Base-by-base conservation (phyloP, 2,329 filamentous ascomycete species). In the Xylaria sp. region DNA sequence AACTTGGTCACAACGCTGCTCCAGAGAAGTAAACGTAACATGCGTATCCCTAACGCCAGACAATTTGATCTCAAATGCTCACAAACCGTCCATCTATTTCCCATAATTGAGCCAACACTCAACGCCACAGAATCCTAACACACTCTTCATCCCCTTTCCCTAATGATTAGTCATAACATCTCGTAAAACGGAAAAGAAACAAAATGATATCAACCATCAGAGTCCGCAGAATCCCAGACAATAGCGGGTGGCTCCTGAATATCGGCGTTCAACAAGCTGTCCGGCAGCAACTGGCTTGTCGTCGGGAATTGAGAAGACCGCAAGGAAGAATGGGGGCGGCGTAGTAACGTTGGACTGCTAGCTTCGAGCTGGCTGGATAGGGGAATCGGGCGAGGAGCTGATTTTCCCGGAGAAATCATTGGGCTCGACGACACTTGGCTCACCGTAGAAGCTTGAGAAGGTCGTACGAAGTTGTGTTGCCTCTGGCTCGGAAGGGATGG, bases 271-370 rank as follows among this genome's bases (percentile, higher is more conserved):
- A 84, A 66, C 51, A 85, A 67, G 70, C 83, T 84, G 25, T 85
- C 83, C 12, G 86, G 83, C 65, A 89, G 76, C 78, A 86, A 82
- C 76, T 88, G 86, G 69, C 85, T 87, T 72, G 81, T 82, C 1
- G 83, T 83, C 66, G 84, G 74, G 21, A 87, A 78, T 75, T 89
- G 84, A 9, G 85, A 86, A 10, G 81, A 82, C 16, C 78, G 74
- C 5, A 78, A 60, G 21, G 77, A 77, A 29, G 74, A 71, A 13
- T 72, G 71, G 3, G 62, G 40, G 10, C 60, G 68, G 35, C 72
- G 71, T 16, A 70, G 48, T 21, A 35, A 9, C 3, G 70, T 54
- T n/a, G 74, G 72, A 60, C 71, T 77, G 64, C 71, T 72, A 54
- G 66, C 71, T 55, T 58, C 66, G 13, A 71, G 13, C 4, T 75